Base-by-base conservation (phyloP, 2,329 filamentous ascomycete genomes). In the Bipolaris zeicola region DNA sequence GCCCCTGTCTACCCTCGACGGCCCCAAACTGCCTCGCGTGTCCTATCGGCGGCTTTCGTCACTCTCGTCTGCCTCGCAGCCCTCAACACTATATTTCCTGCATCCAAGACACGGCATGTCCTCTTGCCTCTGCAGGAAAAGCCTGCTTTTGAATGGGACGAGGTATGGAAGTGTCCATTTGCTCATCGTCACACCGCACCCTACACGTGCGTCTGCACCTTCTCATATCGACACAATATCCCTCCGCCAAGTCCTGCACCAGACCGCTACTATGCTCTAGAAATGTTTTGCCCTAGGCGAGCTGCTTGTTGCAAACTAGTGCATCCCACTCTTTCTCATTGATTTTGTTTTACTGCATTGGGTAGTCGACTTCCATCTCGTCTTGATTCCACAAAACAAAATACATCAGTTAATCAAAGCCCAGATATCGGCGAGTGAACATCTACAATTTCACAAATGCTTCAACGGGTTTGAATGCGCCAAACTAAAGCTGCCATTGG, bases 401-500 rank as follows among this genome's bases (percentile, higher is more conserved):
- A 24, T 6, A 28, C 26, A 28, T 10, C 1, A 24, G 49, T 64
- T 71, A 53, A 70, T 59, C 26, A 48, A 42, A 16, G 20, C 39
- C 22, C 54, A 74, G 70, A 68, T 73, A 37, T 49, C 59, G 36
- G 55, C 69, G 4, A 64, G 58, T 24, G 62, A 70, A 36, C 24
- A 66, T 14, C 53, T 76, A 5, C 52, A 68, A 18, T 76, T 76
- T 48, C 64, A 70, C 46, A 53, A 67, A 8, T 77, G 74, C 55
- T 72, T 66, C 53, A 57, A 61, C 43, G 59, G 48, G 8, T 72
- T 74, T 39, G 62, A 75, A 58, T 77, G 74, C 48, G 72, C 74
- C 13, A 75, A 71, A 56, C 52, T 76, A 16, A 68, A 70, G 43
- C 50, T 76, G 13, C 74, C 74, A 28, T 56, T 76, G 13, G 74